Percentiles rank a stretch among this genome's conserved stretches.
These are phyloP conservation scores for Thielaviopsis ethacetica DNA, from an alignment of 2,329 filamentous ascomycete species.

Conservation along the genomic window DNA sequence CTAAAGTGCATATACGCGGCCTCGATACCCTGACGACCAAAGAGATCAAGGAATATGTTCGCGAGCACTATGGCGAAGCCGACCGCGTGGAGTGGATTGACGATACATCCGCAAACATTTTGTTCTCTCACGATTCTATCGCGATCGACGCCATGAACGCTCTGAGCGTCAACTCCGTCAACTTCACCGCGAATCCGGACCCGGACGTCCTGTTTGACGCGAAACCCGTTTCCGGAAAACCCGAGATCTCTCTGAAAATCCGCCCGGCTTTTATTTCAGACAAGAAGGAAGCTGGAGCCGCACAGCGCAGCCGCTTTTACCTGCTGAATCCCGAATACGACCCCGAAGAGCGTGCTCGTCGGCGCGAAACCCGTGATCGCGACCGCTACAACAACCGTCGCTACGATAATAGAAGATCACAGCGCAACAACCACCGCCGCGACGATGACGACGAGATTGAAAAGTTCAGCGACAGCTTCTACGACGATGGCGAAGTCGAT, in stretches of 20 bases:
- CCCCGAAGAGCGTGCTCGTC: constrained; percentile 53
- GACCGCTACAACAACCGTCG: constrained; percentile 42
- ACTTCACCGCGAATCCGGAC: constrained; percentile 37
- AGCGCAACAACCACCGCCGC: constrained; percentile 28
- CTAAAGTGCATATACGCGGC: constrained; percentile 71
- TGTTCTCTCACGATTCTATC: constrained; percentile 44
- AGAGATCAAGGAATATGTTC: constrained; percentile 61
- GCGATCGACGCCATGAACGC: constrained; percentile 39
- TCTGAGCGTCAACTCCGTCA: constrained; percentile 35
- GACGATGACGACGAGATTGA: constrained; percentile 33
- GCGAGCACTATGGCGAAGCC: constrained; percentile 45
- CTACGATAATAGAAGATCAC: constrained; percentile 15
- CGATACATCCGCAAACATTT: constrained; percentile 73
- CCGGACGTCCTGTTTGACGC: constrained; percentile 48
- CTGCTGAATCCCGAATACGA: constrained; percentile 82
- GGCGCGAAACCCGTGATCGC: constrained; percentile 38
- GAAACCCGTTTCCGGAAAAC: constrained; percentile 50
- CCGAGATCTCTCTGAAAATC: constrained; percentile 53
- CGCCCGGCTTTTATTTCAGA: constrained; percentile 61
- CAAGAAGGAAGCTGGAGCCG: constrained; percentile 63
- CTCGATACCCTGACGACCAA: constrained; percentile 67
- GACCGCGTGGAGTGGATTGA: constrained; percentile 83
- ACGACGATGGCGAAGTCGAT: constrained; percentile 49
- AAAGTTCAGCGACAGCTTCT: constrained; percentile 61
- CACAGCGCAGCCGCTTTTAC: constrained; percentile 77